Evolutionary conservation across 164 flowering plant genomes (phyloP).

Genomic region (Vitis riparia): DNA sequence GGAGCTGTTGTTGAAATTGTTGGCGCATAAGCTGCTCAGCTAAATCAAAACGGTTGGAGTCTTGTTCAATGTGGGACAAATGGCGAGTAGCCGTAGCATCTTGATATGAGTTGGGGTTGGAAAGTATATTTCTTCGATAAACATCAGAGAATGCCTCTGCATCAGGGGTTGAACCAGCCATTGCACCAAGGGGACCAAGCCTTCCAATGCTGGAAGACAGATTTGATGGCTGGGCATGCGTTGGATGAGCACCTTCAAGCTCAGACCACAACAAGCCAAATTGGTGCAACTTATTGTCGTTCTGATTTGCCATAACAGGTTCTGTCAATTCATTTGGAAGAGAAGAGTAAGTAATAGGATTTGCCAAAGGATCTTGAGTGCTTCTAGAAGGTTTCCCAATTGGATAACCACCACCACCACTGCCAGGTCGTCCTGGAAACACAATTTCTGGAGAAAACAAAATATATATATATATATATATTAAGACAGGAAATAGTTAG

Average conservation of each 20-base stretch:
- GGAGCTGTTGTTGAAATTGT: slow-evolving; percentile 59
- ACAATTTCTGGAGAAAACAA: slow-evolving; percentile 48
- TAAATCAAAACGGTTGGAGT: slow-evolving; percentile 37
- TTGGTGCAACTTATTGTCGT: slow-evolving; percentile 63
- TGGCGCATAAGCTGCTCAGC: slow-evolving; percentile 52
- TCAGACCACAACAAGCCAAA: slow-evolving; percentile 84
- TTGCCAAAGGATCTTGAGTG: slow-evolving; percentile 27
- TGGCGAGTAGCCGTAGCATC: slow-evolving; percentile 43
- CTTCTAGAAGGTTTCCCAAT: slow-evolving; percentile 27
- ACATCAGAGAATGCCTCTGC: slow-evolving; percentile 60
- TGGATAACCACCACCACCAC: slow-evolving; percentile 29
- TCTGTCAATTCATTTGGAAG: slow-evolving; percentile 33
- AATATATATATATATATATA: no score
- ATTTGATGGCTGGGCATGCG: slow-evolving; percentile 41
- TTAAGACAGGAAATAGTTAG: no score
- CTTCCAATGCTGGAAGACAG: slow-evolving; percentile 37
- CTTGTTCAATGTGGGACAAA: slow-evolving; percentile 43
- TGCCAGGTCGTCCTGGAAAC: slow-evolving; percentile 58
- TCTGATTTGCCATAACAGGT: slow-evolving; percentile 26
- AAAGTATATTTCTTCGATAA: slow-evolving; percentile 33
- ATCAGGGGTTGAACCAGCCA: slow-evolving; percentile 36
- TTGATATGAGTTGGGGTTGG: slow-evolving; percentile 33
- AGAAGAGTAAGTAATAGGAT: slow-evolving; percentile 25
- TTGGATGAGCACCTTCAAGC: slow-evolving; percentile 48
- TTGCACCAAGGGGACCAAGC: slow-evolving; percentile 31